Evolutionary conservation across 164 flowering plant species (phyloP).

Genomic region (Magnolia kwangsiensis): DNA sequence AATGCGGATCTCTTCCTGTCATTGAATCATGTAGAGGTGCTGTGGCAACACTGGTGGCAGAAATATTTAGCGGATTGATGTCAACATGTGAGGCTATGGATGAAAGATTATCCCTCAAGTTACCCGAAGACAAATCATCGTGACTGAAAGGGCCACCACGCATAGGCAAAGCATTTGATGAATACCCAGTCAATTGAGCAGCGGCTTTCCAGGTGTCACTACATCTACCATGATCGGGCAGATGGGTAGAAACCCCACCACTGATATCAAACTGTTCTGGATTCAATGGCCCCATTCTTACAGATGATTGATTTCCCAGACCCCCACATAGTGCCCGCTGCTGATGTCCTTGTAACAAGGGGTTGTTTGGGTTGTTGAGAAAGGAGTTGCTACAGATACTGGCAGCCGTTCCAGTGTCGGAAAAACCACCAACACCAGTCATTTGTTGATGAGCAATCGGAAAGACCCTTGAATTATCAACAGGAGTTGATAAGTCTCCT

Average conservation of each 20-base stretch:
- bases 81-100: conserved; percentile 16
- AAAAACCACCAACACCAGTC: conserved; percentile 20
- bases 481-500: conserved; percentile 25
- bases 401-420: conserved; percentile 2
- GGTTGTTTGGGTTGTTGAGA: conserved; percentile 28
- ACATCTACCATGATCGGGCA: conserved; percentile 38
- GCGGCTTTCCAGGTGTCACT: conserved; percentile 45
- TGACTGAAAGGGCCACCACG: conserved; percentile 23
- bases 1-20: conserved; percentile 26
- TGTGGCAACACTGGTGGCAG: conserved; percentile 23
- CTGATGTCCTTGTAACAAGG: conserved; percentile 36
- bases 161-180: conserved; percentile 30
- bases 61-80: conserved; percentile 23
- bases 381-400: conserved; percentile 32
- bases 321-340: conserved; percentile 23
- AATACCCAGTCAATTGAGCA: conserved; percentile 30
- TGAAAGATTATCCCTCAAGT: conserved; percentile 29
- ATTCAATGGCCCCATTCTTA: conserved; percentile 20
- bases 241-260: conserved; percentile 28
- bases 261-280: conserved; percentile 21
- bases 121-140: conserved; percentile 19
- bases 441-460: conserved; percentile 22
- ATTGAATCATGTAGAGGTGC: conserved; percentile 26
- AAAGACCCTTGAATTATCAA: conserved; percentile 26
- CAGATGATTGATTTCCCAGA: conserved; percentile 35